Evolutionary conservation across 352 stramenopile species (phyloP), one percentile per base, ranked within the genome.

Genomic region (Phytophthora europaea): DNA sequence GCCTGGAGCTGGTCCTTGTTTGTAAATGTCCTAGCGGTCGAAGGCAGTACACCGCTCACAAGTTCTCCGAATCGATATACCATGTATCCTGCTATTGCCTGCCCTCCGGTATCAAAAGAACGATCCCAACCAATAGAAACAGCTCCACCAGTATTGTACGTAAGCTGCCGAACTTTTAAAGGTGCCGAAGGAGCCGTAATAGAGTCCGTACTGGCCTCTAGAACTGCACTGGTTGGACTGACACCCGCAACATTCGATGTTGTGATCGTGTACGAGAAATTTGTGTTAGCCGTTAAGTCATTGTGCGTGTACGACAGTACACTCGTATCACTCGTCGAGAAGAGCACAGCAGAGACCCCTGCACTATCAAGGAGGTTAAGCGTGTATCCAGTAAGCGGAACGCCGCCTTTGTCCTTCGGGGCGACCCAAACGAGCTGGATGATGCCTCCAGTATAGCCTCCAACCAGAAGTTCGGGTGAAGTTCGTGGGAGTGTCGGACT

Each of bases 81-180:
- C 66, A 70, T 81, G 45, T 90, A 94, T 2, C 67, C 67, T 13
- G 33, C 63, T 5, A 94, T 75, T 0, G 80, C 72, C 18, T 87
- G 76, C 0, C 87, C 87, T 6, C 87, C 87, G 2, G 78, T 78
- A 36, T 94, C 87, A n/a, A 88, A 36, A 0, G 84, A 81, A 3
- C 69, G 76, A 34, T 84, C 72, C 87, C 87, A 94, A 6, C 73
- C 81, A 28, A 92, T 82, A 40, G 81, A 58, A n/a, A 94, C 79
- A 2, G 83, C 70, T 3, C 87, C 87, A 26, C 87, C 87, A 28
- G 83, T 90, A 5, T 72, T 73, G 28, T 84, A 88, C 0, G 18
- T 8, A 6, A 87, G 55, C 34, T 90, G 83, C 0, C 40, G 67
- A 18, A 92, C 56, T 56, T 88, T 83, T 33, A 80, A 28, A 8